phyloP scores from a whole-genome alignment of 2,329 filamentous ascomycete genomes.

The Bipolaris zeicola region DNA sequence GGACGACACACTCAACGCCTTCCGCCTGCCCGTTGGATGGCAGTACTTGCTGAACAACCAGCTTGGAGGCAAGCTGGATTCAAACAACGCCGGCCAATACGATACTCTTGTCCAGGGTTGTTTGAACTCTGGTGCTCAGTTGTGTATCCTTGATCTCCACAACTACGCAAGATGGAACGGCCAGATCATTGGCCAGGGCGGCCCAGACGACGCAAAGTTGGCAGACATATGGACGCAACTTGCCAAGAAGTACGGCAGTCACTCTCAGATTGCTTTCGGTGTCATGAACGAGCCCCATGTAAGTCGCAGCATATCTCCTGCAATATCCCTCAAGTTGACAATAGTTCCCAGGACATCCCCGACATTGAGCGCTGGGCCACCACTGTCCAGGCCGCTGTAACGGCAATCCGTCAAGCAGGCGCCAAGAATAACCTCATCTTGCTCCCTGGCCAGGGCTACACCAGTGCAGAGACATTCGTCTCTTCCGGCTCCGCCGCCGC shows the following conservation, averaged over 20 bases:
- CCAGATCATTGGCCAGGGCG: conserved; percentile 68
- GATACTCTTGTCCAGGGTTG: conserved; percentile 63
- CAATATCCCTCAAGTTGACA: conserved; percentile 50
- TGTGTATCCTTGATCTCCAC: conserved; percentile 63
- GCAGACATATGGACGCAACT: conserved; percentile 61
- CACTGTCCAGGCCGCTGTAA: conserved; percentile 67
- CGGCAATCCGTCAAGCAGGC: conserved; percentile 68
- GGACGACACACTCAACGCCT: conserved; percentile 61
- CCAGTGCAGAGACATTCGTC: conserved; percentile 38
- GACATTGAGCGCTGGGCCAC: conserved; percentile 56
- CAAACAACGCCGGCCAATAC: conserved; percentile 56
- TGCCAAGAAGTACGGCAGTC: conserved; percentile 62
- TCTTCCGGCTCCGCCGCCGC: conserved; percentile 48
- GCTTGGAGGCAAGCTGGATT: conserved; percentile 58
- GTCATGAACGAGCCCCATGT: conserved; percentile 72
- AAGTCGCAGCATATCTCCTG: conserved; percentile 36
- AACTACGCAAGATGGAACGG: conserved; percentile 63
- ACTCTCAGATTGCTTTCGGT: conserved; percentile 64
- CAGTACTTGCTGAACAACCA: conserved; percentile 63
- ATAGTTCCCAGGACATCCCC: conserved; percentile 8
- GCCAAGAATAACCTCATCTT: conserved; percentile 68
- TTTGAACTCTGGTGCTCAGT: conserved; percentile 59
- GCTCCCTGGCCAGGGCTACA: conserved; percentile 66
- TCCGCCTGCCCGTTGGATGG: conserved; percentile 65
- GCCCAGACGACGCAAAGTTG: conserved; percentile 64